phyloP scores from a whole-genome alignment of 768 basidiomycete genomes.

The Lentinus brumalis region DNA sequence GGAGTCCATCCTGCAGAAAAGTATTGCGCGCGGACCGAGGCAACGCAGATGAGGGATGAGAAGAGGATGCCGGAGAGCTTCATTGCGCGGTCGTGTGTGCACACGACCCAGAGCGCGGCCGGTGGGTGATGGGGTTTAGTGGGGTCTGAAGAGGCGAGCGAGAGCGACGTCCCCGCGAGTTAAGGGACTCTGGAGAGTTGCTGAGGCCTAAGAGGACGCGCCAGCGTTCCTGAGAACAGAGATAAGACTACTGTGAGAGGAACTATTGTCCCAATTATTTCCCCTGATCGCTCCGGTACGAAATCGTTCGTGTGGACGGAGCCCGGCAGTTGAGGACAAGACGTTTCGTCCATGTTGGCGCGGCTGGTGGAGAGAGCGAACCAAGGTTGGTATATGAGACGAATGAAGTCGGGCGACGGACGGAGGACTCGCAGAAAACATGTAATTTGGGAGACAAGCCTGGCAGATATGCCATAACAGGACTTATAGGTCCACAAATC shows the following conservation, averaged over 20 bases:
- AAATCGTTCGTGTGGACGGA: too few species aligned
- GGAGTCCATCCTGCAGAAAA: constrained; percentile 84
- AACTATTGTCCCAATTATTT: constrained; percentile 13
- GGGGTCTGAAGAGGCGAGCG: neutral
- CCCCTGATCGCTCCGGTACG: constrained; percentile 3
- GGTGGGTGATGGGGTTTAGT: neutral
- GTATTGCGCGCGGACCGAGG: constrained; percentile 60
- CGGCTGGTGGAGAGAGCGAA: neutral
- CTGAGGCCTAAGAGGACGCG: neutral
- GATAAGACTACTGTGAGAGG: constrained; percentile 14
- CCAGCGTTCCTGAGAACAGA: constrained; percentile 9
- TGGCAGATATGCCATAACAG: neutral
- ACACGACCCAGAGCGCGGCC: neutral
- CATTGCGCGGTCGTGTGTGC: constrained; percentile 45
- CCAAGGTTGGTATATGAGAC: neutral
- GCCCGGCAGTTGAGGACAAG: too few species aligned
- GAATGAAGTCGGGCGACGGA: too few species aligned
- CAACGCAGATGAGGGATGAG: constrained; percentile 34
- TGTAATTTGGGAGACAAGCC: neutral
- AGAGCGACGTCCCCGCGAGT: neutral
- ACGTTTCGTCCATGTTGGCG: too few species aligned
- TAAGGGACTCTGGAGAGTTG: neutral
- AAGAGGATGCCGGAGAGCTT: constrained; percentile 43
- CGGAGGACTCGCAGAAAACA: too few species aligned
- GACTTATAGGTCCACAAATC: neutral